Evolutionary conservation across 208 protist species (phyloP).

Genomic region (Novymonas esmeraldas): DNA sequence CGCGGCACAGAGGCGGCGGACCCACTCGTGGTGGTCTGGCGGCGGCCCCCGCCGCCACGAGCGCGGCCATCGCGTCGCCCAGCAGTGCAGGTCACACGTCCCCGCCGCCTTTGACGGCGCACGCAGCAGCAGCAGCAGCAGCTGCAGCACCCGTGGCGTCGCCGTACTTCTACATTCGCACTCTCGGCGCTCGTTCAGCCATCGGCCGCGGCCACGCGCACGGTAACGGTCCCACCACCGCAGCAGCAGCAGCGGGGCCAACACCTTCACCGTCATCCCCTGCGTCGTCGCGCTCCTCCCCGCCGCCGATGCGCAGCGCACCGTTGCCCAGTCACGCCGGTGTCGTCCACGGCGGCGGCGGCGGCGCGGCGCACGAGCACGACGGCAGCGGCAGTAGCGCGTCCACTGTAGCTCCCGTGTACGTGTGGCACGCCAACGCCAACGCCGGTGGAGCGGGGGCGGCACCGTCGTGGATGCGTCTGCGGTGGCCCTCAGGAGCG

Average conservation of each 20-base stretch:
- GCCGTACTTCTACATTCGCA: slow-evolving; percentile 6
- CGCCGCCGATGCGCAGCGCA: neutral
- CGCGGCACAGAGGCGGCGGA: too few species aligned
- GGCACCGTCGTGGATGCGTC: neutral
- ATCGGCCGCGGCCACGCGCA: neutral
- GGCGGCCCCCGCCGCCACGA: neutral
- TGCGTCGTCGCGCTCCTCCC: neutral
- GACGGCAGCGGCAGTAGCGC: neutral
- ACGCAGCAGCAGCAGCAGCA: neutral
- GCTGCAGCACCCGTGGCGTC: neutral
- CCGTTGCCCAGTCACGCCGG: neutral
- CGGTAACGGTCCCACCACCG: neutral
- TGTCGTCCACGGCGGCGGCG: neutral
- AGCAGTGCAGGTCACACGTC: neutral
- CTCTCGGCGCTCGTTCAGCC: neutral
- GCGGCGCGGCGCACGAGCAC: neutral
- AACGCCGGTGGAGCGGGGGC: neutral
- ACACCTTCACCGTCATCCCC: too few species aligned
- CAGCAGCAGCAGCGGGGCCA: neutral
- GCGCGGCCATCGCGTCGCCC: neutral
- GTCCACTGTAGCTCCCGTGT: neutral
- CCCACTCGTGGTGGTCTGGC: too few species aligned
- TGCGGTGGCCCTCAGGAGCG: neutral
- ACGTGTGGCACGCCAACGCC: slow-evolving; percentile 4
- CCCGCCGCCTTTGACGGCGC: neutral